Evolutionary conservation across 139 green algal genomes (phyloP).

Genomic region (Coelastrella sp.): DNA sequence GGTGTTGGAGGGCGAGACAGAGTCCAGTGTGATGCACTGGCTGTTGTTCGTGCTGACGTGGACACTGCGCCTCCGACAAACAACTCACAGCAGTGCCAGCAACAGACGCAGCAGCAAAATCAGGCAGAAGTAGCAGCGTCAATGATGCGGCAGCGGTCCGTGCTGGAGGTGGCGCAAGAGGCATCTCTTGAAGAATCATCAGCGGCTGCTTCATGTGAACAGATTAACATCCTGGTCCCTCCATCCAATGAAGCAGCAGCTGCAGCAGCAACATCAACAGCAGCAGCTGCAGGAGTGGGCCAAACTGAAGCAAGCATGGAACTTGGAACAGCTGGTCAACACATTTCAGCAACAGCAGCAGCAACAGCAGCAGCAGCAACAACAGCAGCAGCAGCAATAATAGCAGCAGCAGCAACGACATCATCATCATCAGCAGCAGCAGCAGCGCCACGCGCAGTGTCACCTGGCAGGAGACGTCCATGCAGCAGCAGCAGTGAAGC

Average conservation of each 20-base stretch:
- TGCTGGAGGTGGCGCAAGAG: background rate
- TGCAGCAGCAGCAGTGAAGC: slow-evolving; percentile 12
- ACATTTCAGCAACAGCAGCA: background rate
- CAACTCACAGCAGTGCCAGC: background rate
- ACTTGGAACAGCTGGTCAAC: background rate
- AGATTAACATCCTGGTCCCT: too few species aligned
- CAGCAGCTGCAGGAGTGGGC: background rate
- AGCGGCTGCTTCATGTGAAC: background rate
- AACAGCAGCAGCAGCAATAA: background rate
- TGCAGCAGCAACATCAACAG: background rate
- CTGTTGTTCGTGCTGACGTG: too few species aligned
- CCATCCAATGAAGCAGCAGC: background rate
- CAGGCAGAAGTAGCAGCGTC: background rate
- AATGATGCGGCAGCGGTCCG: background rate
- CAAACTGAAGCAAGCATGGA: background rate
- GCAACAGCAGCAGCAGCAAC: background rate
- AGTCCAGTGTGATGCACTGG: too few species aligned
- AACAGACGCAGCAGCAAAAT: background rate
- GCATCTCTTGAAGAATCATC: background rate
- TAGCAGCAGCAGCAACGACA: background rate
- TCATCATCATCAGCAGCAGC: background rate
- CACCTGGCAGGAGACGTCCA: background rate
- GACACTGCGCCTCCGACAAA: too few species aligned
- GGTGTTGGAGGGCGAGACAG: too few species aligned
- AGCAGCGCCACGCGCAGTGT: background rate